Evolutionary conservation across 225 moss, liverwort and hornwort genomes (phyloP).

Genomic region (Physcomitrium patens): DNA sequence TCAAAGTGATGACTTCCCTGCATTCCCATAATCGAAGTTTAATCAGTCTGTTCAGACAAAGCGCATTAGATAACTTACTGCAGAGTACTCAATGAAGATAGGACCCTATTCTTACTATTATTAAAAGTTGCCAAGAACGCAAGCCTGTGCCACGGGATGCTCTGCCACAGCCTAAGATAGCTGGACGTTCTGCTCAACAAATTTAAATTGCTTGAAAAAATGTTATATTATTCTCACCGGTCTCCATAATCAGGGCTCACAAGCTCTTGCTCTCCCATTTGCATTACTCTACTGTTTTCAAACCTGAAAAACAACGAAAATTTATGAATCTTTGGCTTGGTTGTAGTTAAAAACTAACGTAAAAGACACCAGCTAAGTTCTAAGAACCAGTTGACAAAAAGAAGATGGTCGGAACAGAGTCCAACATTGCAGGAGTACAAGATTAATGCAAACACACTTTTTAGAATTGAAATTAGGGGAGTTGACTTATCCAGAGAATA

Average conservation of each 20-base stretch:
- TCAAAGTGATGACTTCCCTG: constrained; percentile 33
- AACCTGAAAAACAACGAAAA: constrained; percentile 41
- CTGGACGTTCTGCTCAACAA: constrained; percentile 2
- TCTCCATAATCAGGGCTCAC: constrained; percentile 43
- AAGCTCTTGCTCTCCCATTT: constrained; percentile 52
- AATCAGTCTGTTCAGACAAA: constrained; percentile 15
- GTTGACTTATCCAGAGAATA: not conserved
- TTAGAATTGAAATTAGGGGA: not conserved
- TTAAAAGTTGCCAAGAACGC: not conserved
- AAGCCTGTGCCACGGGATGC: not conserved
- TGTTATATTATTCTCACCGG: constrained; percentile 45
- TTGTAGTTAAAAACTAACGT: not conserved
- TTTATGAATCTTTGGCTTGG: constrained; percentile 12
- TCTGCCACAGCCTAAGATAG: not conserved
- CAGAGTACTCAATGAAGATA: not conserved
- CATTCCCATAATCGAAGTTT: constrained; percentile 16
- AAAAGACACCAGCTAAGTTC: not conserved
- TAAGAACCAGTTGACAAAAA: too few relatives aligned
- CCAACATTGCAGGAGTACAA: not conserved
- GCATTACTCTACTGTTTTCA: constrained; percentile 41
- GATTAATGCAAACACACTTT: not conserved
- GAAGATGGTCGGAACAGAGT: not conserved
- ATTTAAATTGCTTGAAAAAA: constrained; percentile 13
- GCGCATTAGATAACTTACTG: not conserved
- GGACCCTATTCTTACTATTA: not conserved